Evolutionary conservation across 2,329 filamentous ascomycete species (phyloP), one percentile per base, ranked within the genome.

Genomic region (Ophiostoma angusticollis): DNA sequence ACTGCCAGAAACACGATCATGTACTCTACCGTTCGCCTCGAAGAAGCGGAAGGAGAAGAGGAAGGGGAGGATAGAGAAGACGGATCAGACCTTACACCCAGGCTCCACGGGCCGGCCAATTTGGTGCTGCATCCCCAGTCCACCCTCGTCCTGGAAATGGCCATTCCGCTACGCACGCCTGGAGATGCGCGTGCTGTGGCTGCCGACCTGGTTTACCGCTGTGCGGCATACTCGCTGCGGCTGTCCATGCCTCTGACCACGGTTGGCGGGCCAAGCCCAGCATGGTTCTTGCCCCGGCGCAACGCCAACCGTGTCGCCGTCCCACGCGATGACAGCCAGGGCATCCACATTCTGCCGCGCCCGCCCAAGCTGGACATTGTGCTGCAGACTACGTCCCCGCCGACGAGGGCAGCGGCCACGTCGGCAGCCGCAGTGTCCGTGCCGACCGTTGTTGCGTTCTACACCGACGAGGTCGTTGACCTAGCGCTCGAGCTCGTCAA

Each of bases 311-410:
- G 58, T 37, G 67, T 66, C 42, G 63, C 60, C 21, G 55, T 72
- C 16, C 58, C 66, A 21, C 65, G 74, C 8, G 48, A 58, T 9
- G 63, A 70, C 33, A 60, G 71, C 8, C 64, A 72, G 24, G 62
- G 63, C 2, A 72, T 93, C 40, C 78, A 74, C 40, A 77, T 98
- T 18, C 68, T 86, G 39, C 89, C 91, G 1, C 83, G 93, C 47
- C 91, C 89, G 21, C 91, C 91, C 0, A 96, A 95, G 58, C 76
- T 98, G 63, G 78, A 84, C 49, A 74, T 98, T 32, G 70, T 64
- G 19, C 61, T 84, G 9, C 9, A 14, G 19, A 11, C 17, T 18
- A 21, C 35, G n/a, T n/a, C n/a, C n/a, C n/a, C n/a, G n/a, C n/a
- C n/a, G n/a, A n/a, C n/a, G n/a, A n/a, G n/a, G n/a, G n/a, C n/a